Evolutionary conservation across 768 basidiomycete genomes (phyloP).

Genomic region (Suillus placidus): DNA sequence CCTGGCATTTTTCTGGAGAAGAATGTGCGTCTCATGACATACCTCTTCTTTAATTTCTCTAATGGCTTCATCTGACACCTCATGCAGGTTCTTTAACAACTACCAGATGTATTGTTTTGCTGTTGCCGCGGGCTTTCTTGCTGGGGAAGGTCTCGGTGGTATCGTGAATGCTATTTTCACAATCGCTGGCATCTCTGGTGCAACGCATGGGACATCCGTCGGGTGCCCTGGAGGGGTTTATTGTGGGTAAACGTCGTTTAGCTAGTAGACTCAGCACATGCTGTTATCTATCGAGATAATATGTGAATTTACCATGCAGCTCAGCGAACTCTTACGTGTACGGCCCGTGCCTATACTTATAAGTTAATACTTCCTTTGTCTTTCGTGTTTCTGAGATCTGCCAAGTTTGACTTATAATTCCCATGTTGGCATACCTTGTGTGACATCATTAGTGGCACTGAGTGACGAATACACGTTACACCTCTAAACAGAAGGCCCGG

Average conservation of each 20-base stretch:
- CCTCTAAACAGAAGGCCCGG: not conserved
- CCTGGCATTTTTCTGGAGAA: slow-evolving; percentile 23
- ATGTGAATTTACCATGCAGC: too few relatives aligned
- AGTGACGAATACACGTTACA: not conserved
- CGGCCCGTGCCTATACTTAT: too few relatives aligned
- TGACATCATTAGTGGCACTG: not conserved
- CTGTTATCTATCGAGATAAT: too few relatives aligned
- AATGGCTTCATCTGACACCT: not conserved
- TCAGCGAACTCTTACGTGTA: too few relatives aligned
- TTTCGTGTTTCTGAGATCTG: too few relatives aligned
- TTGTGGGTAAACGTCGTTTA: slow-evolving; percentile 18
- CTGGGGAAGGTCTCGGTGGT: slow-evolving; percentile 39
- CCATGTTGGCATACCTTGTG: too few relatives aligned
- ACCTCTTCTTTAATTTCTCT: not conserved
- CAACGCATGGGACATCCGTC: slow-evolving; percentile 22
- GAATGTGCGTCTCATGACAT: slow-evolving; percentile 2
- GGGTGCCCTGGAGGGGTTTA: slow-evolving; percentile 27
- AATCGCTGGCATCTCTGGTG: slow-evolving; percentile 27
- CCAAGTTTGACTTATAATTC: too few relatives aligned
- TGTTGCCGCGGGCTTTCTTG: slow-evolving; percentile 39
- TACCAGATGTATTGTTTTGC: slow-evolving; percentile 33
- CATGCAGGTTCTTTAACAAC: slow-evolving; percentile 8
- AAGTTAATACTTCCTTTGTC: too few relatives aligned
- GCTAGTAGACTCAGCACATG: too few relatives aligned
- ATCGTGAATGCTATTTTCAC: slow-evolving; percentile 30